Evolutionary conservation across 371 early-diverging fungal species (phyloP).

Genomic region (Coemansia sp.): DNA sequence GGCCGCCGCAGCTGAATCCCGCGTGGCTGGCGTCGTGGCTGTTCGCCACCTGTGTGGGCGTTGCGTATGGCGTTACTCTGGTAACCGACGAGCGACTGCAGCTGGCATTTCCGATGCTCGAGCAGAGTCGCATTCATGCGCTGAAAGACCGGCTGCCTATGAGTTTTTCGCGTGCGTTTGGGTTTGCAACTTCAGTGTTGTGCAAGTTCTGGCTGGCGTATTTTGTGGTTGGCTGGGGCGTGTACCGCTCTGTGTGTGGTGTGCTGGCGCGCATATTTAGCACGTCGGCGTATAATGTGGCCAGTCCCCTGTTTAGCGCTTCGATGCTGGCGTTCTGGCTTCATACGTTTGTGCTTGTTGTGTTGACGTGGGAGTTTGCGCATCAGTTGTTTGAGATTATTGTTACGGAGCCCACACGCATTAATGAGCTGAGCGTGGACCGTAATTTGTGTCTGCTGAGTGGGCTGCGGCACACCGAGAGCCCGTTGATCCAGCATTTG

Average conservation of each 20-base stretch:
- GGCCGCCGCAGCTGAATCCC: conserved; percentile 47
- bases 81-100: conserved; percentile 44
- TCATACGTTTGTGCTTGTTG: conserved; percentile 23
- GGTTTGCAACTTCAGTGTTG: conserved; percentile 19
- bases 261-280: conserved; percentile 26
- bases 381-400: conserved; percentile 47
- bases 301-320: conserved; percentile 43
- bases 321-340: conserved; percentile 29
- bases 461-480: conserved; percentile 26
- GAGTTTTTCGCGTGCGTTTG: conserved; percentile 24
- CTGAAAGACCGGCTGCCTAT: conserved; percentile 46
- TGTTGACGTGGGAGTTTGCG: conserved; percentile 44
- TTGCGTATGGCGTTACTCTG: conserved; percentile 30
- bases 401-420: conserved; percentile 43
- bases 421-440: conserved; percentile 44
- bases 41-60: conserved; percentile 21
- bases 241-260: conserved; percentile 32
- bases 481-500: conserved; percentile 29
- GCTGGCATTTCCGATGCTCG: conserved; percentile 42
- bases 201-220: conserved; percentile 41
- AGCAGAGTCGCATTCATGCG: conserved; percentile 47
- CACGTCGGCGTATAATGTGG: conserved; percentile 39
- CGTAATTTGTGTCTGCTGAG: conserved; percentile 40
- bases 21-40: conserved; percentile 33
- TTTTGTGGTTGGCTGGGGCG: conserved; percentile 35